These are phyloP conservation scores for Leonotis leonurus DNA, from an alignment of 257 asterid genomes.

Conservation along the genomic window DNA sequence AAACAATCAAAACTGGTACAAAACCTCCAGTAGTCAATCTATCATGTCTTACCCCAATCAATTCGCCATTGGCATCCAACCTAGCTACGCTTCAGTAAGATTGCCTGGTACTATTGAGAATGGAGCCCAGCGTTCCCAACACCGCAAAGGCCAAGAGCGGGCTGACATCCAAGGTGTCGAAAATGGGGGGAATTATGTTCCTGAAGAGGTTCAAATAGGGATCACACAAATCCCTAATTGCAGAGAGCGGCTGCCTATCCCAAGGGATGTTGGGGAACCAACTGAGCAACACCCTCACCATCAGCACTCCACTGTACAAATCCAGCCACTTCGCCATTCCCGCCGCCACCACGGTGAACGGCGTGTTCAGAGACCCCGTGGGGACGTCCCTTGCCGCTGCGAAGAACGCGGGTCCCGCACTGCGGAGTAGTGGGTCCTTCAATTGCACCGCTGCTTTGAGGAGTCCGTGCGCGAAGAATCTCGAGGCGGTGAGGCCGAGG, in stretches of 20 bases:
- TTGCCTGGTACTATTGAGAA: conserved; percentile 51
- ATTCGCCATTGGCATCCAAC: neutral
- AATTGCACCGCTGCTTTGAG: conserved; percentile 28
- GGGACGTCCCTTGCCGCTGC: conserved; percentile 53
- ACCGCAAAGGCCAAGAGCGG: conserved; percentile 82
- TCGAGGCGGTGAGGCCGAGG: conserved; percentile 42
- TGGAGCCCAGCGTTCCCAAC: conserved; percentile 67
- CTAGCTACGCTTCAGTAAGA: conserved; percentile 29
- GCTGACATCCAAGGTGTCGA: conserved; percentile 73
- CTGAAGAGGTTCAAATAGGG: conserved; percentile 85
- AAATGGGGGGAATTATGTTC: conserved; percentile 80
- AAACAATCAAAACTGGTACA: conserved; percentile 10
- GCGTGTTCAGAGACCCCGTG: conserved; percentile 54
- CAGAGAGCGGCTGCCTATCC: conserved; percentile 89
- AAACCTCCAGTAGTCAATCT: conserved; percentile 3
- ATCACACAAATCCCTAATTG: conserved; percentile 91
- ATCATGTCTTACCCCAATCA: conserved; percentile 2
- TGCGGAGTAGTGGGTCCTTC: conserved; percentile 34
- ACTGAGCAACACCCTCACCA: conserved; percentile 81
- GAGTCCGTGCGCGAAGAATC: conserved; percentile 28
- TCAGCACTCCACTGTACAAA: conserved; percentile 73
- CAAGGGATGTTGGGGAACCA: conserved; percentile 98
- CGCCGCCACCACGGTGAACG: conserved; percentile 84
- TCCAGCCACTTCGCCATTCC: conserved; percentile 93
- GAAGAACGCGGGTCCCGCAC: conserved; percentile 74